Base-by-base conservation (phyloP, 208 protist species). In the Acanthamoeba royreba region DNA sequence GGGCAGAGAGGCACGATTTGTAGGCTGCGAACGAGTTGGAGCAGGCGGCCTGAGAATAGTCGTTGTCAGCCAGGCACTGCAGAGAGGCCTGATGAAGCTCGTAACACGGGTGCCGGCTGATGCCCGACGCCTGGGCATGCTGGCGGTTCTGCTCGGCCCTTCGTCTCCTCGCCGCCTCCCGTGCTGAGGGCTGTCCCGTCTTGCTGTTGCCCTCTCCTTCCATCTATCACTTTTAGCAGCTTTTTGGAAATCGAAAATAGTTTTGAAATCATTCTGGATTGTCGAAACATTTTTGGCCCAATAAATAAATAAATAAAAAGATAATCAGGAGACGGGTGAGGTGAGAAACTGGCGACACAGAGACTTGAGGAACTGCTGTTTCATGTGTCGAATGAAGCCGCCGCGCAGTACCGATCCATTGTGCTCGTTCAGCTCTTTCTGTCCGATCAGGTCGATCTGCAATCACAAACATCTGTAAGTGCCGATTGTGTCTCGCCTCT, bases 401-500 rank as follows among this genome's bases (percentile, higher is more conserved):
- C 47, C 45, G 7, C 79, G 43, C 47, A 88, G 28, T 4, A 11
- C 17, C 4, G 79, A 8, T 1, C 35, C 31, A 22, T 88, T 88
- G 47, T 88, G 45, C 49, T 88, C 47, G 79, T 88, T 88, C n/a
- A 88, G 46, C 46, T 88, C 79, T 47, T 88, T 88, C 40, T 61
- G 43, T 19, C 79, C 79, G 17, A 88, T 88, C 8, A 88, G 46
- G 47, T 88, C 79, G 47, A 88, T 61, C 79, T 88, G 15, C 1
- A 28, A 61, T 61, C 19, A 17, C 19, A 61, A 22, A 61, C 17
- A 22, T 61, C 52, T 28, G 22, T 61, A 22, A 17, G 52, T 61
- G 52, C 25, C 25, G 19, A 28, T 61, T 17, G 52, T 61, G 17
- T 61, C 19, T 25, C 17, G 52, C 25, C 25, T 61, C 52, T 28